Conservation (phyloP, 176 grass and related monocot genomes). For the bread wheat (Triticum aestivum) region DNA sequence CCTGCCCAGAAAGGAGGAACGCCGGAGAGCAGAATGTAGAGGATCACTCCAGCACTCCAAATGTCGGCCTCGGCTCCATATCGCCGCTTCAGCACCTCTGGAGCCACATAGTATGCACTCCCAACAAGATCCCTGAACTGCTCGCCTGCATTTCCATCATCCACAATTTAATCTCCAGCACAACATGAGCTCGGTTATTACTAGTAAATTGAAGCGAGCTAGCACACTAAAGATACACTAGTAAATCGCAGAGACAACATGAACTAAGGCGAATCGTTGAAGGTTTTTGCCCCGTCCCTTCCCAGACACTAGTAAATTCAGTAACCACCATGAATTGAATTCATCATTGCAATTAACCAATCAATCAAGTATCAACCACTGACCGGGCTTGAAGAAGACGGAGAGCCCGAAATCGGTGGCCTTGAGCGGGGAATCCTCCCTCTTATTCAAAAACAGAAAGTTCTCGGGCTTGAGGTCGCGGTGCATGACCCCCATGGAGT, state of each 20-base stretch:
- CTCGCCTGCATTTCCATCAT: slow-evolving; percentile 49
- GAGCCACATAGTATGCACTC: slow-evolving; percentile 86
- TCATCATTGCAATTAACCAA: background rate
- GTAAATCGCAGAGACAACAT: background rate
- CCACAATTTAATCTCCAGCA: background rate
- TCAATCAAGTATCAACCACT: background rate
- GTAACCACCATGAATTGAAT: background rate
- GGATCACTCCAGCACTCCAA: slow-evolving; percentile 94
- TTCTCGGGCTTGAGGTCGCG: slow-evolving; percentile 94
- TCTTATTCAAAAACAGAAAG: slow-evolving; percentile 63
- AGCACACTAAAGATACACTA: background rate
- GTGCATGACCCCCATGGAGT: slow-evolving; percentile 99
- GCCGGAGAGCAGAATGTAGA: slow-evolving; percentile 90
- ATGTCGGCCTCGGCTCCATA: slow-evolving; percentile 90
- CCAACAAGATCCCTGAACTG: slow-evolving; percentile 85
- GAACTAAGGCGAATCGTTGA: background rate
- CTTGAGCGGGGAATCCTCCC: slow-evolving; percentile 84
- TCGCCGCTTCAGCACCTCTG: slow-evolving; percentile 66
- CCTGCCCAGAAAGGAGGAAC: slow-evolving; percentile 98
- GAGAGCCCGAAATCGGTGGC: slow-evolving; percentile 89
- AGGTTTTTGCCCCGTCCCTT: background rate
- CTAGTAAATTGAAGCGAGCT: background rate
- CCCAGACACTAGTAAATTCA: background rate
- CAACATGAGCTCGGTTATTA: background rate
- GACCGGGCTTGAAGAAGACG: slow-evolving; percentile 95